A percentile compares a stretch with the other conserved stretches of the same genome.
phyloP scores from a whole-genome alignment of 495 filamentous ascomycete genomes.

The Trypethelium eluteriae region DNA sequence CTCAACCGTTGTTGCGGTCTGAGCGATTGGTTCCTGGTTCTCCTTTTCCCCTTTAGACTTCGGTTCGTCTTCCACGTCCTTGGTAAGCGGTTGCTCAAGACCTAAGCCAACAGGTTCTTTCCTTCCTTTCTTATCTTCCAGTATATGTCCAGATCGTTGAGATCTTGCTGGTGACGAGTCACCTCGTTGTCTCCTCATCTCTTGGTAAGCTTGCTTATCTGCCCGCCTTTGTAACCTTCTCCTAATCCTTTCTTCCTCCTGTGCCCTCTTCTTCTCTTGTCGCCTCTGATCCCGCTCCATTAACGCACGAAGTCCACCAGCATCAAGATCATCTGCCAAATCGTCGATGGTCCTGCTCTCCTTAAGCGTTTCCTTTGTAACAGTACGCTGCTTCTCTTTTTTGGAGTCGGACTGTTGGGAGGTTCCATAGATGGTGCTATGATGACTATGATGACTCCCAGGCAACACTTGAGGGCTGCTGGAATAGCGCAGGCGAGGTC shows the following conservation, averaged over 20 bases:
- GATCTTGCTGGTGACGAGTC: conserved; percentile 19
- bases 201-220: conserved; percentile 59
- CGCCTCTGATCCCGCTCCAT: conserved; percentile 79
- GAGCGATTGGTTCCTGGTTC: conserved; percentile 26
- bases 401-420: conserved; percentile 31
- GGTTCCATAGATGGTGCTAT: conserved; percentile 16
- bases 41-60: conserved; percentile 27
- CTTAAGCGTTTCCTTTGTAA: conserved; percentile 57
- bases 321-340: conserved; percentile 72
- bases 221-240: conserved; percentile 59
- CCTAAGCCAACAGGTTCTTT: conserved; percentile 29
- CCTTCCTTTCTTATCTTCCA: conserved; percentile 32
- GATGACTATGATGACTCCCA: conserved; percentile 17
- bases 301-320: conserved; percentile 68
- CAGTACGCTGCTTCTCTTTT: conserved; percentile 30
- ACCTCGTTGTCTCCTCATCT: conserved; percentile 31
- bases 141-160: conserved; percentile 22
- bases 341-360: conserved; percentile 68
- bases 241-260: conserved; percentile 63
- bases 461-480: conserved; percentile 49
- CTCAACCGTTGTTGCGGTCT: conserved; percentile 14
- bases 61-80: conserved; percentile 42
- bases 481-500: conserved; percentile 69
- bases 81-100: conserved; percentile 25
- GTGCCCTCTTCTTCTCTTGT: conserved; percentile 61